Base-by-base conservation (phyloP, 345 rosid species). In the Citrus trifoliata region DNA sequence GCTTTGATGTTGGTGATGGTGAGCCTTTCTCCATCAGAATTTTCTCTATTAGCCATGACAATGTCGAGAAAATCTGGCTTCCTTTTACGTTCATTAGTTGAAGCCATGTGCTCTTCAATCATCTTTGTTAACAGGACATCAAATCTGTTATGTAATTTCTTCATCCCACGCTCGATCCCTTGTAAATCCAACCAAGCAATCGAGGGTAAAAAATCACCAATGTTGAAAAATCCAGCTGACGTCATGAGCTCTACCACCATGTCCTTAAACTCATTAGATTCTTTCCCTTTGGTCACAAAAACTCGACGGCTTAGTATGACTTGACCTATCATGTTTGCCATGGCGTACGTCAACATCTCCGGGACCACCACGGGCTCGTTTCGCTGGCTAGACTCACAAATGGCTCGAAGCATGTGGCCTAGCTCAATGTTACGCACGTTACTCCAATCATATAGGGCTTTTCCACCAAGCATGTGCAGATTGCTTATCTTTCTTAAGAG, bases 181-280 rank as follows among this genome's bases (percentile, higher is more conserved):
- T 91, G 93, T 68, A 89, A 76, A 78, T 91, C 95, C 92, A 89
- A 80, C 92, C 93, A 91, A 0, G 84, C 86, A 30, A 91, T 83
- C 13, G 87, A 80, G 9, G 93, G 92, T 10, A 91, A 80, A 30
- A 88, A 91, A 60, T 91, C 92, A 0, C 95, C 92, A 35, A 89
- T 77, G 8, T 89, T 91, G 81, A 89, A 88, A 33, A 30, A 55
- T 0, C 93, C 90, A 0, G 88, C 90, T 0, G 85, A 62, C 0
- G 92, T 88, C 90, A 91, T 87, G 19, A 87, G 85, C 76, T 91
- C 92, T 81, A 88, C 90, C 74, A 91, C 93, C 87, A 89, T 87
- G 74, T 88, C 88, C 64, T 87, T 89, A 59, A 91, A 87, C 87
- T 86, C 85, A 2, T 85, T 87, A 0, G 90, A 86, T 76, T 87